These are phyloP conservation scores for Parastagonospora avenae DNA, from an alignment of 2,329 filamentous ascomycete genomes.

Conservation along the genomic window DNA sequence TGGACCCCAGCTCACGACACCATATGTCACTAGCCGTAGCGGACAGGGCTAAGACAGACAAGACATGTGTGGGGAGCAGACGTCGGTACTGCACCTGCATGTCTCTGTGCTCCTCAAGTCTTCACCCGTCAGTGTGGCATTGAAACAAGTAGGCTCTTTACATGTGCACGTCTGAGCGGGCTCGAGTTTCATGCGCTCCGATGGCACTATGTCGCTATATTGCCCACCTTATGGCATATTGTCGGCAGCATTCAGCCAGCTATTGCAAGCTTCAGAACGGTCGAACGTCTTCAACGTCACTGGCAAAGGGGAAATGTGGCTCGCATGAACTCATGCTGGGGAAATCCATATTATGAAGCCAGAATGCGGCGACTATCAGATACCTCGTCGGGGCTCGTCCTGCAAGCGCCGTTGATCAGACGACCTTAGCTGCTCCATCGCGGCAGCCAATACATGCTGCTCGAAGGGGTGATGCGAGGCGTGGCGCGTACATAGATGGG, in stretches of 20 bases:
- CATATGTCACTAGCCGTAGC: conserved; percentile 1
- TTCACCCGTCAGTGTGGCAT: too few relatives aligned
- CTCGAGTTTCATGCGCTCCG: neutral
- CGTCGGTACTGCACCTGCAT: neutral
- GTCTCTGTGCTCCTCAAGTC: too few relatives aligned
- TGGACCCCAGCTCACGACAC: neutral
- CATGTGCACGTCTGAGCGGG: too few relatives aligned
- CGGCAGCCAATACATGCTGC: neutral
- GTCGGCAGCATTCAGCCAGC: neutral
- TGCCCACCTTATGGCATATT: neutral
- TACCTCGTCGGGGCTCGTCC: neutral
- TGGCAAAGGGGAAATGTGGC: too few relatives aligned
- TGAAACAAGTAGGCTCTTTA: too few relatives aligned
- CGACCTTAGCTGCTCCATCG: neutral
- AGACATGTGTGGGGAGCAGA: neutral
- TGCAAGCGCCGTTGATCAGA: conserved; percentile 5
- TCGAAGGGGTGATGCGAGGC: neutral
- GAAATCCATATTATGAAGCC: neutral
- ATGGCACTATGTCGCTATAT: neutral
- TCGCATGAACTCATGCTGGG: too few relatives aligned
- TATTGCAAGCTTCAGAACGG: neutral
- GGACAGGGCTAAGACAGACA: neutral
- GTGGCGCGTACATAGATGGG: conserved; percentile 2
- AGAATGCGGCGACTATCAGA: neutral
- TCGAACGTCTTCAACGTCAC: too few relatives aligned